Evolutionary conservation across 257 asterid genomes (phyloP), one percentile per base, ranked within the genome.

Genomic region (Handroanthus guayacan): DNA sequence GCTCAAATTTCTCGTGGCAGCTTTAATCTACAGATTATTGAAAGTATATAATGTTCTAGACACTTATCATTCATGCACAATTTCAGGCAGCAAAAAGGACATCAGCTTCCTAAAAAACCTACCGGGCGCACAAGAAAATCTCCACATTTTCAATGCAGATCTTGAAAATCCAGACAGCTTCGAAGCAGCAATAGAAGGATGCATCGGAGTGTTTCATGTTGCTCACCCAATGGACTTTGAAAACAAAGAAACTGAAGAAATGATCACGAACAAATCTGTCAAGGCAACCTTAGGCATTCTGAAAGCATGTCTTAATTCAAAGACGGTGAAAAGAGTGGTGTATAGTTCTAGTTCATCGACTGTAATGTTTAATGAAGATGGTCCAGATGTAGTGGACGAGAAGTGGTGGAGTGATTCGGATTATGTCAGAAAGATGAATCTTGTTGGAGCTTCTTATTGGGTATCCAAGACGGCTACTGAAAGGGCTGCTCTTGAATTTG

Each of bases 151-250:
- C 79, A 16, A 7, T 18, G 92, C 92, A 3, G 87, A 87, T 69
- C 74, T 87, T 14, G 79, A 75, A 12, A 38, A 77, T 3, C 88
- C 89, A 0, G 80, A 81, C 1, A 83, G 78, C 68, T 87, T 87
- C 44, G 31, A 25, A 11, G 68, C 78, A 3, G 80, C 89, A 44
- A 81, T 87, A 5, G 70, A 85, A 74, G 92, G 89, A 18, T 87
- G 89, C 58, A 9, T 70, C 25, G 88, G 89, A 2, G 83, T 87
- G 12, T 87, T 87, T 60, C 92, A 87, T 50, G 73, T 81, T 17
- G 89, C 89, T 57, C 89, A 87, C 17, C 86, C 88, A 0, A 75
- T 85, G 10, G 84, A 82, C 57, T 75, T 80, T 0, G 71, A 69
- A 12, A 60, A 45, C 60, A 73, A 78, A 60, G 89, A 87, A 75